Conservation (phyloP, 345 rosid species). For the Carallia pectinifolia region DNA sequence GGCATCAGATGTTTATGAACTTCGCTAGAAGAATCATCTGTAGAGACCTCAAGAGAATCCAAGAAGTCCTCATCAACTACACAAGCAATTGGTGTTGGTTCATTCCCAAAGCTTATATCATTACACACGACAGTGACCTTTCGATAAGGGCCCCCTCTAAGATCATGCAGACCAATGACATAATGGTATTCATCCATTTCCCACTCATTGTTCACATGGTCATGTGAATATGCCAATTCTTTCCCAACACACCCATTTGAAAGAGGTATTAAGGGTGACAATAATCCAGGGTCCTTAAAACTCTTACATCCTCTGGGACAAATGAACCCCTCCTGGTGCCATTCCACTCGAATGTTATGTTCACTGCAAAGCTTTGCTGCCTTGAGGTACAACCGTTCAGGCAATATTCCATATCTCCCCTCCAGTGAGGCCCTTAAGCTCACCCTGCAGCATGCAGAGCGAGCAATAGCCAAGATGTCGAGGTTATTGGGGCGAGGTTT, state of each 20-base stretch:
- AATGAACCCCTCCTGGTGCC: slow-evolving; percentile 74
- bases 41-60: slow-evolving; percentile 34
- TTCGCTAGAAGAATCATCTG: slow-evolving; percentile 31
- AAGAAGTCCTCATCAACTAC: slow-evolving; percentile 61
- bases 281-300: slow-evolving; percentile 38
- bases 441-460: slow-evolving; percentile 76
- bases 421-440: slow-evolving; percentile 73
- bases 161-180: slow-evolving; percentile 56
- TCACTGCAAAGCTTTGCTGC: slow-evolving; percentile 96
- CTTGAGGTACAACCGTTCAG: slow-evolving; percentile 71
- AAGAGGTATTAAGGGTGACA: slow-evolving; percentile 41
- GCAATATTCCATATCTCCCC: slow-evolving; percentile 66
- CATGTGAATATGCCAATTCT: slow-evolving; percentile 22
- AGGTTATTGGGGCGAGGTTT: slow-evolving; percentile 81
- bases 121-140: slow-evolving; percentile 56
- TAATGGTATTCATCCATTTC: slow-evolving; percentile 86
- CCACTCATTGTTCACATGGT: slow-evolving; percentile 40
- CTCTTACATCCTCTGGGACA: slow-evolving; percentile 80
- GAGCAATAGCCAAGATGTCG: slow-evolving; percentile 76
- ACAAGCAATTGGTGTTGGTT: slow-evolving; percentile 64
- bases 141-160: slow-evolving; percentile 42
- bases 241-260: slow-evolving; percentile 30
- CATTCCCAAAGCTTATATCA: slow-evolving; percentile 88
- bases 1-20: slow-evolving; percentile 40
- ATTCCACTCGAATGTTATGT: slow-evolving; percentile 66